Base-by-base conservation (phyloP, 805 yeast species). In the Candida parachauliodes region DNA sequence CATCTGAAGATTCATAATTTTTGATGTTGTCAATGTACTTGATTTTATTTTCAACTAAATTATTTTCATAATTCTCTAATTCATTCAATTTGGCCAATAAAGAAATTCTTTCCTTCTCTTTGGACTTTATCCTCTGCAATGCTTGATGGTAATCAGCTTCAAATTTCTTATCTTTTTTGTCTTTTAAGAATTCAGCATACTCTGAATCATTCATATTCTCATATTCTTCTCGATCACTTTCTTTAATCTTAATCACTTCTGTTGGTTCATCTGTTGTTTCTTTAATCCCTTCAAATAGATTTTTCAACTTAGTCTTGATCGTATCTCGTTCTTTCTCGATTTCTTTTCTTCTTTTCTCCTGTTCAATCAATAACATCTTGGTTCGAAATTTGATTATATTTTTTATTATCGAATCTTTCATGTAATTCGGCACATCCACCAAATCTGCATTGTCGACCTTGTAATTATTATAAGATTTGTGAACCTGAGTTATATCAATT, bases 301-400 rank as follows among this genome's bases (percentile, higher is more conserved):
- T 56, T 40, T 74, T 68, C 28, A 80, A 51, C 36, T 74, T 68
- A 15, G 59, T 50, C 46, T 72, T 72, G 1, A 81, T 70, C 42
- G 71, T 66, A 27, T 59, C 59, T 31, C 77, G 65, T 44, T 79
- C 86, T 15, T 55, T 60, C 15, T 68, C 57, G 8, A 67, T 50
- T 41, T 76, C 77, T 40, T 62, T 62, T 34, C 69, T 72, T 29
- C 82, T 64, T 32, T 76, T 73, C 32, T 66, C 65, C 37, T 68
- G 64, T 39, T 79, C 85, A 19, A 74, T 56, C 28, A 68, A 68
- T 36, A 77, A 50, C 19, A 79, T 81, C 29, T 68, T 70, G 16
- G 78, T 60, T 49, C 86, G 57, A 50, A 81, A 81, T 43, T 70
- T 73, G 40, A 77, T 63, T 39, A 81, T 71, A 40, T 75, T 77